phyloP scores from a whole-genome alignment of 2,329 filamentous ascomycete species.

The Aspergillus neotritici region DNA sequence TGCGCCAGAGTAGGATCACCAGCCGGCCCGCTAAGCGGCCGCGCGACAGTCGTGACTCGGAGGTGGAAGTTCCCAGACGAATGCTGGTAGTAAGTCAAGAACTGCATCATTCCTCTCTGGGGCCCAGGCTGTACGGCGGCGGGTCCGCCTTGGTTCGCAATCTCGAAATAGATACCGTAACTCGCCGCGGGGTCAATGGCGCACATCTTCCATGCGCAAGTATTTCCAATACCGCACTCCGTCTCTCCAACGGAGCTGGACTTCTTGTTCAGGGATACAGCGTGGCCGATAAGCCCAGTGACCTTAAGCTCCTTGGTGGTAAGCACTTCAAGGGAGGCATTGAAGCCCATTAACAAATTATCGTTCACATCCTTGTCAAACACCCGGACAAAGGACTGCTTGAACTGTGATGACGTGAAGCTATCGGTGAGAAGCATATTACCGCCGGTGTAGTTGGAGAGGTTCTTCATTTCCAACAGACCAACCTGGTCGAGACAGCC shows the following conservation, averaged over 20 bases:
- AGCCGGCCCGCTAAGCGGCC: constrained; percentile 85
- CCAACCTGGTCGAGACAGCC: constrained; percentile 97
- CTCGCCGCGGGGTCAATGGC: constrained; percentile 90
- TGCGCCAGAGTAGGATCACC: constrained; percentile 93
- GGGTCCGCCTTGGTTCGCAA: constrained; percentile 86
- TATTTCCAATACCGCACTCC: constrained; percentile 96
- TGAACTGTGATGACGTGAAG: constrained; percentile 99
- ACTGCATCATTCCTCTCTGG: constrained; percentile 94
- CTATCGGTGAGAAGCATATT: constrained; percentile 98
- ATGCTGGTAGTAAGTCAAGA: constrained; percentile 97
- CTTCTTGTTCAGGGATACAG: constrained; percentile 96
- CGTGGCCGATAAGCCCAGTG: constrained; percentile 92
- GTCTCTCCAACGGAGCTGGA: constrained; percentile 95
- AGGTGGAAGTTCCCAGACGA: constrained; percentile 94
- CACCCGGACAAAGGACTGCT: constrained; percentile 92
- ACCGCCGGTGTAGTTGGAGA: constrained; percentile 91
- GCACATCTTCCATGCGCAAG: constrained; percentile 99
- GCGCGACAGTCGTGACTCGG: constrained; percentile 86
- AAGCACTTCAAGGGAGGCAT: constrained; percentile 88
- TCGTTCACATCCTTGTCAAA: constrained; percentile 96
- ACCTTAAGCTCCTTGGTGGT: constrained; percentile 99
- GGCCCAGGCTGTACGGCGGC: constrained; percentile 77
- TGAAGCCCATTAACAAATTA: constrained; percentile 96
- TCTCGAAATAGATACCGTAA: constrained; percentile 96
- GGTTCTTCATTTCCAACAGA: constrained; percentile 93